Base-by-base conservation (phyloP, 2,329 filamentous ascomycete genomes). In the Venturiaceae sp. region DNA sequence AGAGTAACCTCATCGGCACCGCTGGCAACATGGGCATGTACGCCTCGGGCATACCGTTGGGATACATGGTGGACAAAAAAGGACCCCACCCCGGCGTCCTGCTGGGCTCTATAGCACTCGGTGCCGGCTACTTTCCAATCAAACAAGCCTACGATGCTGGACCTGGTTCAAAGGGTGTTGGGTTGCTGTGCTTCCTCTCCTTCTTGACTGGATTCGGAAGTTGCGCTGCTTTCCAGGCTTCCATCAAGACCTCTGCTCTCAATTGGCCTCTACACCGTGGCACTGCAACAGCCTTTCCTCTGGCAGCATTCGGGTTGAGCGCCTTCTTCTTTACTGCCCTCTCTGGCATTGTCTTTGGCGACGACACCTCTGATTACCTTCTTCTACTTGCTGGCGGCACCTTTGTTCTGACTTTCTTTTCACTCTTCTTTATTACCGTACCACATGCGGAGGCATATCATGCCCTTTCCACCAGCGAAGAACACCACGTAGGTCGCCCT, bases 21-120 rank as follows among this genome's bases (percentile, higher is more conserved):
- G 81, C 83, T 52, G 88, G 85, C n/a, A 92, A 92, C 68, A 75
- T 97, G 67, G 92, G 92, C 67, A 96, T 96, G 90, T 97, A 97
- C 74, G 85, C 85, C 7, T 81, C 90, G 67, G 94, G 94, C 30
- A 88, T 97, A 65, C 92, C 92, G 1, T 81, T 95, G 62, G 94
- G 94, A 58, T 83, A 96, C 66, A 82, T 96, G 64, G 86, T 96
- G 62, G 94, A 99, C 73, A 77, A 80, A 57, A 86, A 83, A 66
- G 91, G 92, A 0, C 90, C 92, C 46, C 82, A 90, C 55, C 84
- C 88, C 56, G 87, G 90, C 57, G 86, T 94, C 5, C 73, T 95
- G 11, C 76, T 86, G 52, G 92, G 92, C 41, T 83, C 87, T 11
- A 66, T 92, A 19, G 75, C 87, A 32, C 80, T 99, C 41, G 85